A percentile compares a stretch with the other conserved stretches of the same genome.
Conservation (phyloP, 1,139 yeast genomes). For the Suhomyces ambrosiae region DNA sequence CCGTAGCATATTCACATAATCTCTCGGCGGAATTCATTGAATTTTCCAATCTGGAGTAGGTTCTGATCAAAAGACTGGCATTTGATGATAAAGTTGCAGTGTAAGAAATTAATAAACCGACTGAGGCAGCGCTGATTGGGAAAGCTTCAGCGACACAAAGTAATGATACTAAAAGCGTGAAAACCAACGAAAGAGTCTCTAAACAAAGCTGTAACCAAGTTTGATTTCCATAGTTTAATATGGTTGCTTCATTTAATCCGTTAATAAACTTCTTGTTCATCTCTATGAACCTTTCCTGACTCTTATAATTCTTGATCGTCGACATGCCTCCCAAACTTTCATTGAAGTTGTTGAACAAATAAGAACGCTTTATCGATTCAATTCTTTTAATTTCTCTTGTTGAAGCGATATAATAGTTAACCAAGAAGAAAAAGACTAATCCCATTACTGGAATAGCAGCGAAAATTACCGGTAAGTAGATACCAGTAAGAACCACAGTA, state of each 20-base stretch:
- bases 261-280: slow-evolving; percentile 55
- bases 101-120: slow-evolving; percentile 70
- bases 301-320: slow-evolving; percentile 65
- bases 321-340: slow-evolving; percentile 73
- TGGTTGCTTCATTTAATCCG: slow-evolving; percentile 71
- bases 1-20: slow-evolving; percentile 63
- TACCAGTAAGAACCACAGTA: slow-evolving; percentile 63
- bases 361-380: slow-evolving; percentile 75
- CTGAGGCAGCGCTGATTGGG: slow-evolving; percentile 60
- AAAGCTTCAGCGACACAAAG: slow-evolving; percentile 67
- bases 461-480: slow-evolving; percentile 65
- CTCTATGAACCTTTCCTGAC: slow-evolving; percentile 49
- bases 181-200: slow-evolving; percentile 43
- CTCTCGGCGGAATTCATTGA: slow-evolving; percentile 86
- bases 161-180: slow-evolving; percentile 51
- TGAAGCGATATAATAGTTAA: slow-evolving; percentile 64
- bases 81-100: slow-evolving; percentile 51
- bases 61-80: slow-evolving; percentile 49
- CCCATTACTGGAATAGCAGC: slow-evolving; percentile 47
- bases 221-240: slow-evolving; percentile 65
- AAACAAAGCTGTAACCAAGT: slow-evolving; percentile 75
- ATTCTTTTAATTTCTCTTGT: slow-evolving; percentile 77
- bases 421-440: slow-evolving; percentile 34
- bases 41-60: slow-evolving; percentile 72
- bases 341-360: slow-evolving; percentile 73